Evolutionary conservation across 2,329 filamentous ascomycete species (phyloP).

Genomic region (Aspergillus oerlinghausenensis): DNA sequence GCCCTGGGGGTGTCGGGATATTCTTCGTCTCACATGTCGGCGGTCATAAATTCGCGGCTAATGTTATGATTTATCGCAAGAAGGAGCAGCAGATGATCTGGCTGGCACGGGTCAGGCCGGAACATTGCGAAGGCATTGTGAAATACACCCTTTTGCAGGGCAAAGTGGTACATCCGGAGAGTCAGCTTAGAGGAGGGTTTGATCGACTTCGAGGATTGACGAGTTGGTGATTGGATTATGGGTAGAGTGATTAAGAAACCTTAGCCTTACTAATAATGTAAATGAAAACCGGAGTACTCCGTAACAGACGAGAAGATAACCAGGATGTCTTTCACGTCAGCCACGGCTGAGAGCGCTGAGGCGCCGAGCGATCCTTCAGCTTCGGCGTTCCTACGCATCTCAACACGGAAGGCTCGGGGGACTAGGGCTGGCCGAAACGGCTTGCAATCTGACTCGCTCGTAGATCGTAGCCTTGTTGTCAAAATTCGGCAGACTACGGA

Average conservation of each 20-base stretch:
- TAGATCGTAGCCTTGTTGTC: no score
- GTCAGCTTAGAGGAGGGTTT: slow-evolving; percentile 79
- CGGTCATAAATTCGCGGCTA: slow-evolving; percentile 89
- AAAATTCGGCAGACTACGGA: no score
- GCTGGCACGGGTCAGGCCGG: slow-evolving; percentile 77
- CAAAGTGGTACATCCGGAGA: slow-evolving; percentile 81
- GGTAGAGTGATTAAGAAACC: background rate
- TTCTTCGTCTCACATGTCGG: slow-evolving; percentile 92
- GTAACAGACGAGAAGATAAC: background rate
- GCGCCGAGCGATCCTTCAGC: no score
- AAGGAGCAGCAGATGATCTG: slow-evolving; percentile 58
- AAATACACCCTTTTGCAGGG: slow-evolving; percentile 81
- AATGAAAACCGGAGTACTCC: background rate
- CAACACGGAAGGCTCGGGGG: no score
- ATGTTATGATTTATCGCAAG: slow-evolving; percentile 77
- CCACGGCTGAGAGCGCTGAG: background rate
- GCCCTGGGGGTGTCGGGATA: slow-evolving; percentile 79
- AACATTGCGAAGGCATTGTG: slow-evolving; percentile 85
- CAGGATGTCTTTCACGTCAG: background rate
- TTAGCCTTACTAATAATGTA: background rate
- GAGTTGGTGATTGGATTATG: slow-evolving; percentile 46
- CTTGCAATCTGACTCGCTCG: no score
- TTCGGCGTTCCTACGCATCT: background rate
- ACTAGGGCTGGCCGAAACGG: no score
- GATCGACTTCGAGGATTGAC: slow-evolving; percentile 68